phyloP scores from a whole-genome alignment of 768 basidiomycete genomes.

The Mycena capillaripes region DNA sequence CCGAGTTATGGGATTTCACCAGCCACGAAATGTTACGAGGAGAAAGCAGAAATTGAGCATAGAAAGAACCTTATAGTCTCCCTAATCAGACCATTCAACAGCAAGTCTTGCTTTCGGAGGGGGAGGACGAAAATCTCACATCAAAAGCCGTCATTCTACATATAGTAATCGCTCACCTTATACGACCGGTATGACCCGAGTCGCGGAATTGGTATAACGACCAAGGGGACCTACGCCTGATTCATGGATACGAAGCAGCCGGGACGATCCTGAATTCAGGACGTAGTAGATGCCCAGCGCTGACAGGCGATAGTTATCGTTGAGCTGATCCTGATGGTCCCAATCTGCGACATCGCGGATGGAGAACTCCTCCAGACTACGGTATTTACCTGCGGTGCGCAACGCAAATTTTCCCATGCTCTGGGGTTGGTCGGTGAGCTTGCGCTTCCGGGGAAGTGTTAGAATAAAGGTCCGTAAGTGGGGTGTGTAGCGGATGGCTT shows the following conservation, averaged over 20 bases:
- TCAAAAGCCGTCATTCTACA: no score
- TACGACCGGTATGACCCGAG: background rate
- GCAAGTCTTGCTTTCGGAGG: no score
- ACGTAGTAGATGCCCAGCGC: conserved; percentile 10
- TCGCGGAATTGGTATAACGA: background rate
- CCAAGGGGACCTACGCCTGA: background rate
- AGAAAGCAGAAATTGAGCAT: no score
- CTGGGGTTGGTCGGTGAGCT: conserved; percentile 6
- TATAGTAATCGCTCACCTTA: background rate
- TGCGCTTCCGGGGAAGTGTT: conserved; percentile 33
- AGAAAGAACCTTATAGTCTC: no score
- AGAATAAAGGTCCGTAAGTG: conserved; percentile 28
- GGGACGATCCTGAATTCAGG: background rate
- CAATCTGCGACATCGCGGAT: conserved; percentile 36
- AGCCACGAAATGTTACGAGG: no score
- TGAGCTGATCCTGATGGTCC: conserved; percentile 38
- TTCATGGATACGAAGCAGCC: conserved; percentile 10
- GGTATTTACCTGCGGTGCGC: conserved; percentile 30
- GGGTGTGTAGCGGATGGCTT: conserved; percentile 30
- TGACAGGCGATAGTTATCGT: conserved; percentile 25
- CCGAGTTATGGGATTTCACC: no score
- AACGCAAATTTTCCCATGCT: conserved; percentile 26
- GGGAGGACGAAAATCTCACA: no score
- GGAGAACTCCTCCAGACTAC: conserved; percentile 31
- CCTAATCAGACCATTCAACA: no score